phyloP scores from a whole-genome alignment of 1,284 basidiomycete genomes.

The Spongispora temasekensis region DNA sequence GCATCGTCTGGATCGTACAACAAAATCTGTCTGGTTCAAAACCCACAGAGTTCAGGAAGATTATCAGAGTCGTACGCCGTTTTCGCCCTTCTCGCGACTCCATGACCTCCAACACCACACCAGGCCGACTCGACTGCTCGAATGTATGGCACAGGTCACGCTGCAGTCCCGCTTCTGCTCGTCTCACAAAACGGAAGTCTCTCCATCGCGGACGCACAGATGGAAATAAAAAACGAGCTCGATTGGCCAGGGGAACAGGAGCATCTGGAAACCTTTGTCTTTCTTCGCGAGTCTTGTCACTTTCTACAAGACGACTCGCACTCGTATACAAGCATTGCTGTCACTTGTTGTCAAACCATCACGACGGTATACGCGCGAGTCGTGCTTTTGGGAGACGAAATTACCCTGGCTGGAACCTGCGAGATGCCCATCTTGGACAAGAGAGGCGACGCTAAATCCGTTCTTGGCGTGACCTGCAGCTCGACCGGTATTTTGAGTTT shows the following conservation, averaged over 20 bases:
- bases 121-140: constrained; percentile 47
- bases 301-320: constrained; percentile 41
- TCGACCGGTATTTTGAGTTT: constrained; percentile 31
- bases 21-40: constrained; percentile 50
- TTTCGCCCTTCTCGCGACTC: constrained; percentile 3
- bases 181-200: constrained; percentile 49
- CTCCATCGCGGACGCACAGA: constrained; percentile 45
- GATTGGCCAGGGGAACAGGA: constrained; percentile 30
- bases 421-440: constrained; percentile 22
- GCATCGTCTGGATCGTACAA: constrained; percentile 64
- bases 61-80: constrained; percentile 45
- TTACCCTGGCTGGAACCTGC: constrained; percentile 19
- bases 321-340: constrained; percentile 6
- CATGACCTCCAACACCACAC: constrained; percentile 20
- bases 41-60: constrained; percentile 40
- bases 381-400: constrained; percentile 20
- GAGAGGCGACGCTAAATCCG: not conserved
- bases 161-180: constrained; percentile 45
- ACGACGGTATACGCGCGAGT: constrained; percentile 23
- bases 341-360: constrained; percentile 23
- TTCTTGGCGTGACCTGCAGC: constrained; percentile 27
- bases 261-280: constrained; percentile 48
- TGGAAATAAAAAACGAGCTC: constrained; percentile 41
- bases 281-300: constrained; percentile 42
- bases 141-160: constrained; percentile 47